Conservation (phyloP, 1,284 basidiomycete genomes). For the Phylloboletellus chloephorus region DNA sequence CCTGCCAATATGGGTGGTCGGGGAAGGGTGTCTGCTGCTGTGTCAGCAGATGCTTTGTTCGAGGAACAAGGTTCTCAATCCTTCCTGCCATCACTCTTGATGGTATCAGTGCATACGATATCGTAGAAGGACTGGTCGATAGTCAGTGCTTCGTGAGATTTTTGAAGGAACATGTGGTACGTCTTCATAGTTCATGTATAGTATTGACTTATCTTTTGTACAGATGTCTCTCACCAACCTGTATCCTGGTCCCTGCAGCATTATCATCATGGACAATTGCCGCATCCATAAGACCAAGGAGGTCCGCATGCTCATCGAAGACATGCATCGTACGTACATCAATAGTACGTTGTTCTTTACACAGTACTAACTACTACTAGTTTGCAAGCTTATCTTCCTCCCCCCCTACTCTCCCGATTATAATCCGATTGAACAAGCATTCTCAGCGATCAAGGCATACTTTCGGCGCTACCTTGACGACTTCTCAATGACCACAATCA, state of each 20-base stretch:
- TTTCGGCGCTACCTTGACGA: too few species aligned
- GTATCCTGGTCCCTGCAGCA: neutral
- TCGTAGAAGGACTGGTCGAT: constrained; percentile 14
- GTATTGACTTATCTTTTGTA: neutral
- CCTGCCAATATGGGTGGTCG: constrained; percentile 3
- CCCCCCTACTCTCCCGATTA: too few species aligned
- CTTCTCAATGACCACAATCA: too few species aligned
- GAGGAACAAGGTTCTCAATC: constrained; percentile 17
- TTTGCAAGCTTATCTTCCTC: too few species aligned
- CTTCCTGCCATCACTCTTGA: constrained; percentile 23
- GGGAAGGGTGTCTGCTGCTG: neutral
- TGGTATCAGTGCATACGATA: constrained; percentile 27
- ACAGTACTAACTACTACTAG: too few species aligned
- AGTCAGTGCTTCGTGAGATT: constrained; percentile 4
- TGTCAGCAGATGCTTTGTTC: neutral
- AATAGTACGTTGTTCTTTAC: too few species aligned
- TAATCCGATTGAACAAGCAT: too few species aligned
- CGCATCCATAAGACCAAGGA: neutral
- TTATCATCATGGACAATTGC: constrained; percentile 1
- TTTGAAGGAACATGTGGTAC: constrained; percentile 6
- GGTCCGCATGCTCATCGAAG: too few species aligned
- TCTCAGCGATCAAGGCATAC: too few species aligned
- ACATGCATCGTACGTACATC: too few species aligned
- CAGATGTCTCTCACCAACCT: constrained; percentile 1
- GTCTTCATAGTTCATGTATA: neutral